A percentile compares a stretch with the other conserved stretches of the same genome.
These are phyloP conservation scores for Myriosclerotinia duriaeana DNA, from an alignment of 2,329 filamentous ascomycete genomes.

Conservation along the genomic window DNA sequence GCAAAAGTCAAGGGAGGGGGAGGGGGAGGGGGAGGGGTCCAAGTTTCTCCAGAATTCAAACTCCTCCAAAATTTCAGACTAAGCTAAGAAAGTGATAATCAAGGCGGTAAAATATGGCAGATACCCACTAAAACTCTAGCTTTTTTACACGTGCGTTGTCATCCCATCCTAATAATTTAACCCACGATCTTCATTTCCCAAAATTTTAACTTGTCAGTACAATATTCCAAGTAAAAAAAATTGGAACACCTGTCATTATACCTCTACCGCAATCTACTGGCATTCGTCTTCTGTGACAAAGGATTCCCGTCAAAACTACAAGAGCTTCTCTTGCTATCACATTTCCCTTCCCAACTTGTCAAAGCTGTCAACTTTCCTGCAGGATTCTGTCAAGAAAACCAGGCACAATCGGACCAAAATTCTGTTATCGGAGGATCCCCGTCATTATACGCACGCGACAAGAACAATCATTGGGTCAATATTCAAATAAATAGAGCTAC, in stretches of 20 bases:
- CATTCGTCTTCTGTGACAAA: conserved; percentile 12
- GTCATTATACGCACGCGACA: conserved; percentile 32
- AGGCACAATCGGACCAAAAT: conserved; percentile 14
- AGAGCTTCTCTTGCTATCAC: conserved; percentile 8
- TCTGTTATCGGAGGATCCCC: conserved; percentile 25
- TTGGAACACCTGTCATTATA: conserved; percentile 8
- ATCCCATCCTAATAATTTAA: conserved; percentile 10
- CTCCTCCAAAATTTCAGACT: conserved; percentile 12
- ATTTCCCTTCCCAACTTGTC: conserved; percentile 6
- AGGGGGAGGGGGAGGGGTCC: no score
- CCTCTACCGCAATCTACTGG: conserved; percentile 3
- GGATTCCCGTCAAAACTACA: background rate
- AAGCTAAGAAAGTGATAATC: background rate
- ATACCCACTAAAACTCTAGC: conserved; percentile 18
- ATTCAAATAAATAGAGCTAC: conserved; percentile 21
- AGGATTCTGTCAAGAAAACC: conserved; percentile 17
- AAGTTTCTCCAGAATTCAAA: conserved; percentile 21
- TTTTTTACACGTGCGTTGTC: conserved; percentile 22
- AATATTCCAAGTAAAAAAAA: conserved; percentile 2
- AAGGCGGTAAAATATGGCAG: conserved; percentile 4
- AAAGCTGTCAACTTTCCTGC: conserved; percentile 9
- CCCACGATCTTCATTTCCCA: conserved; percentile 18
- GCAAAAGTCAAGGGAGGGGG: background rate
- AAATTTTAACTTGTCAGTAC: conserved; percentile 10
- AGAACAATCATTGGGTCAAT: conserved; percentile 32